Base-by-base conservation (phyloP, 768 basidiomycete genomes). In the Trametes meyenii region DNA sequence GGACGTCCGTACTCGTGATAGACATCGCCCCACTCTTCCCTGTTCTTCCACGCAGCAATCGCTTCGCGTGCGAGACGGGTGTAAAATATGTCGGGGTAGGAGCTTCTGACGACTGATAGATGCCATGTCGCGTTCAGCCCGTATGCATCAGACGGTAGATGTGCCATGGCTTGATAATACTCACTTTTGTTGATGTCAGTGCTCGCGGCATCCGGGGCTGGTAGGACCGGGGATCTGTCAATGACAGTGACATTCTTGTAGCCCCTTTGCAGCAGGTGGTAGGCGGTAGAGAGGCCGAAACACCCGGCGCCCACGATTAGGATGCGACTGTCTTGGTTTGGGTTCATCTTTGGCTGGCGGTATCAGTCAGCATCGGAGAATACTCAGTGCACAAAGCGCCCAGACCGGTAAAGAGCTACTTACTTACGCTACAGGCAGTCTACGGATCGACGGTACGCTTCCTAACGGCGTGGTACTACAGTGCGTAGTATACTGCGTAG, bases 261-360 rank as follows among this genome's bases (percentile, higher is more conserved):
- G 17, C 90, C 88, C 61, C 86, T 77, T 56, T 76, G 72, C 50
- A 96, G 78, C 53, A 96, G 85, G 70, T 92, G 86, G 66, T 86
- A 82, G 1, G 94, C 95, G 0, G 95, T 90, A 17, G 93, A 95
- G 51, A 92, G 77, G 6, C 95, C 95, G 71, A 96, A 96, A 65
- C 87, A 87, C 5, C 93, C 93, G 42, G 90, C 87, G 26, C 93
- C 93, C 44, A 93, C 78, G 62, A 95, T 87, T 12, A 52, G 16
- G 4, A 52, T 24, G 6, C 10, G 3, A 38, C 51, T 39, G 2
- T 52, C 51, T 23, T 46, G 45, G 12, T 19, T 10, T 14, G 13
- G 11, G 23, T 2, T 24, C 45, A 46, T 46, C 29, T 33, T 33
- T 8, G 8, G 29, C 29, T 33, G 29, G 29, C 29, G 29, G 29